phyloP scores from a whole-genome alignment of 2,329 filamentous ascomycete genomes.

The Cladosporium sp. region DNA sequence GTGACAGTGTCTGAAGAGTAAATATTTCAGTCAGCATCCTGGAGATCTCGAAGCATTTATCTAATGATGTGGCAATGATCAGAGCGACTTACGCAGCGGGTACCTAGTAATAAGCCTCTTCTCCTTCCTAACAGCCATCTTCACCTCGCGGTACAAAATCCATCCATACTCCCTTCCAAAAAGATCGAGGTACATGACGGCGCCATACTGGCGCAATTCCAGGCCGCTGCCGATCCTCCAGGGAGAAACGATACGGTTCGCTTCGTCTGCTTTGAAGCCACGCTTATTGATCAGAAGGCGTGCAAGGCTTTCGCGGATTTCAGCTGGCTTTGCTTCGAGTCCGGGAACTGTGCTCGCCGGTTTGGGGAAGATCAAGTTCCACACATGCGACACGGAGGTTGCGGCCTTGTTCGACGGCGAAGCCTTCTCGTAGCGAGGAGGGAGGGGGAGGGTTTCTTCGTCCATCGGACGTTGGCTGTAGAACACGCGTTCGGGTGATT shows the following conservation, averaged over 20 bases:
- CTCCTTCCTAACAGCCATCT: neutral
- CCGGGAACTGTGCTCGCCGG: neutral
- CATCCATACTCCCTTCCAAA: conserved; percentile 24
- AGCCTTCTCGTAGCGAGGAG: neutral
- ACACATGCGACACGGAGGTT: neutral
- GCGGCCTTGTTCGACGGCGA: neutral
- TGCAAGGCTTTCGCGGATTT: conserved; percentile 22
- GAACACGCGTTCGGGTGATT: neutral
- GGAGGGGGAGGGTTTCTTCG: neutral
- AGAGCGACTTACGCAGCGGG: neutral
- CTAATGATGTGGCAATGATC: neutral
- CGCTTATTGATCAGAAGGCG: conserved; percentile 4
- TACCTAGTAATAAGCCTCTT: neutral
- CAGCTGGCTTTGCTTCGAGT: conserved; percentile 18
- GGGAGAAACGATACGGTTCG: conserved; percentile 15
- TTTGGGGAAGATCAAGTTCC: neutral
- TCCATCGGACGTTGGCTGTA: neutral
- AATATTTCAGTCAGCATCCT: neutral
- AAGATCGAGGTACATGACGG: conserved; percentile 21
- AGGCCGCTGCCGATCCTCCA: conserved; percentile 24
- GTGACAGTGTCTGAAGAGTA: neutral
- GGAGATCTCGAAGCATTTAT: neutral
- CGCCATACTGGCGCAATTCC: conserved; percentile 21
- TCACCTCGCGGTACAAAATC: conserved; percentile 24
- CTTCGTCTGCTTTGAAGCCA: neutral